Evolutionary conservation across 1,139 yeast species (phyloP), one percentile per base, ranked within the genome.

Genomic region (Hansenula anomala): DNA sequence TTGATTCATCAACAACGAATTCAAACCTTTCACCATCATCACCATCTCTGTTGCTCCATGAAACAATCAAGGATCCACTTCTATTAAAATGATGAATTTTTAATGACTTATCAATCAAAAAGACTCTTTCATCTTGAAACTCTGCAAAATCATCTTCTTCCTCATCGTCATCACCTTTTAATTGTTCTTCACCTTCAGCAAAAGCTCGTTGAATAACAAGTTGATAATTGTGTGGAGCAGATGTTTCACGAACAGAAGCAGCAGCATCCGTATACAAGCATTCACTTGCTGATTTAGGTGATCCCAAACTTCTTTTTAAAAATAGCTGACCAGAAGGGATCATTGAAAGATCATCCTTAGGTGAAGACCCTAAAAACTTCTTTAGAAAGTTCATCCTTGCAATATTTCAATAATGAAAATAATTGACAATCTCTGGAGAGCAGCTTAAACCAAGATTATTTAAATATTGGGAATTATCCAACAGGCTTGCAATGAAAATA

Each of bases 1-100:
- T 75, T n/a, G 72, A 71, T 34, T 73, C 74, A 45, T 80, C 88
- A 40, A 89, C 75, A 17, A 84, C 71, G 61, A 88, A 90, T 60
- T 88, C 95, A 60, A 84, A 89, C 44, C 71, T 66, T 56, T 90
- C 97, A 14, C 90, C 97, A n/a, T 71, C 68, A 51, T 88, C 96
- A 24, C 96, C 96, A 36, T 82, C 82, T 37, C 80, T 58, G 51
- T 92, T 96, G 20, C 67, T 67, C 98, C 98, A 92, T 1, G 80
- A 70, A 33, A 92, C 73, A 2, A 82, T 78, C 32, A 69, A 59
- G 7, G 67, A 61, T 8, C 71, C 75, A 9, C 68, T 67, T 29
- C 62, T 56, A 32, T 68, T 65, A 46, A 68, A 57, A 36, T 69
- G 68, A 60, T 66, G 71, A 49, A 75, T 69, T 42, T 65, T 66